Evolutionary conservation across 192 early-diverging fungal genomes (phyloP), one percentile per base, ranked within the genome.

Genomic region (Diversispora eburnea): DNA sequence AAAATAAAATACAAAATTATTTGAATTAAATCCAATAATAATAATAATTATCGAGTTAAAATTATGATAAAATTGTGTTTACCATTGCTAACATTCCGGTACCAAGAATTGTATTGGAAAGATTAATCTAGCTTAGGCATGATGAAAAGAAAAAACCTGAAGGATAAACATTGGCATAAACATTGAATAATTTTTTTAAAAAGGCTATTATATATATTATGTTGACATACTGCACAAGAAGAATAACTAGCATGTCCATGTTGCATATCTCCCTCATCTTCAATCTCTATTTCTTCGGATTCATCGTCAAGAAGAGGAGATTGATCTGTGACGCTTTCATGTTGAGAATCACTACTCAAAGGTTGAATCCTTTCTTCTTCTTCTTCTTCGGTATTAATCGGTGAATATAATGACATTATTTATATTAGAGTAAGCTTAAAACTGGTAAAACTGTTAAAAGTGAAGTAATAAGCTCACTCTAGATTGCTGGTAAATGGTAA

Each of bases 41-140:
- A 33, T 33, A 33, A 33, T 33, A 33, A 33, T 33, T 33, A 33
- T 33, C 25, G 25, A 33, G 2, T 33, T 33, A 33, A 33, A 33
- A 33, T 33, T 33, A 33, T 33, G n/a, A n/a, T n/a, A n/a, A n/a
- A n/a, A n/a, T n/a, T n/a, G 15, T 20, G 59, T 48, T 57, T 84
- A 91, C 90, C 97, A 99, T 97, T 46, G 96, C 96, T 33, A 99
- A 82, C 94, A 98, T 96, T 4, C 96, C 98, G 55, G 91, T 89
- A n/a, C 96, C 96, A 9, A 98, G 81, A 76, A 99, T 97, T 0
- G 96, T 99, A 75, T 99, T 99, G 49, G 91, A 86, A 47, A 99
- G 83, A 77, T 98, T 99, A 66, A 95, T 86, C 8, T 85, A 78
- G 8, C 45, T 65, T 46, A 65, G 3, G 51, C n/a, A 10, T 54